phyloP scores from a whole-genome alignment of 441 rosid species.

The Bocquillonia castaneifolia region DNA sequence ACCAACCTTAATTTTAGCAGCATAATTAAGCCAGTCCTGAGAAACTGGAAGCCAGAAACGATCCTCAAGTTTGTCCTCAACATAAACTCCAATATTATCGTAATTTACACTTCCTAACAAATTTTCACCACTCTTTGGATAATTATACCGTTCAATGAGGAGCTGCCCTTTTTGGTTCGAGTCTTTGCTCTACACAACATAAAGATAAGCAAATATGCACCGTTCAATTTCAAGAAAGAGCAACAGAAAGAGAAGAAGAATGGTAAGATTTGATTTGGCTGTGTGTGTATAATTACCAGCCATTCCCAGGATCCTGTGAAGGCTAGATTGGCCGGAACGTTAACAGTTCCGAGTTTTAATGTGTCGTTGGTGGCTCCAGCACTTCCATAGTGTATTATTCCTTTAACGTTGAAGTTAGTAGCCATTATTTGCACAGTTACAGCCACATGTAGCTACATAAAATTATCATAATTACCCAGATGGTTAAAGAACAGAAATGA shows the following conservation, averaged over 20 bases:
- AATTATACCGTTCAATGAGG: background rate
- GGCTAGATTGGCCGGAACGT: background rate
- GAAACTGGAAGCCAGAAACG: background rate
- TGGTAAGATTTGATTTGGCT: too few relatives aligned
- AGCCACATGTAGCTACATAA: background rate
- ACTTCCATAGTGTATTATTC: background rate
- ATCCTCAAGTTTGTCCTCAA: background rate
- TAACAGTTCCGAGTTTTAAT: background rate
- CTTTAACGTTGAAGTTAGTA: background rate
- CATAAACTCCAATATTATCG: background rate
- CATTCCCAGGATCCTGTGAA: slow-evolving; percentile 2
- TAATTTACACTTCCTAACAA: background rate
- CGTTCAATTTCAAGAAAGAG: too few relatives aligned
- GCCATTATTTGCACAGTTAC: background rate
- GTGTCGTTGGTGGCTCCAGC: slow-evolving; percentile 9
- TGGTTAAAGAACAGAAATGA: background rate
- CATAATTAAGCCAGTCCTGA: background rate
- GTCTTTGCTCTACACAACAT: background rate
- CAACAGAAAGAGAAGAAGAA: too few relatives aligned
- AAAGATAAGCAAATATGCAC: background rate
- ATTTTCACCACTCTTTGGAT: slow-evolving; percentile 10
- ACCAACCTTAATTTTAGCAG: background rate
- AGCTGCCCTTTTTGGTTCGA: background rate
- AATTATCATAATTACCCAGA: background rate
- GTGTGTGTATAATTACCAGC: slow-evolving; percentile 1